Evolutionary conservation across 768 basidiomycete species (phyloP).

Genomic region (Coprinellus micaceus): DNA sequence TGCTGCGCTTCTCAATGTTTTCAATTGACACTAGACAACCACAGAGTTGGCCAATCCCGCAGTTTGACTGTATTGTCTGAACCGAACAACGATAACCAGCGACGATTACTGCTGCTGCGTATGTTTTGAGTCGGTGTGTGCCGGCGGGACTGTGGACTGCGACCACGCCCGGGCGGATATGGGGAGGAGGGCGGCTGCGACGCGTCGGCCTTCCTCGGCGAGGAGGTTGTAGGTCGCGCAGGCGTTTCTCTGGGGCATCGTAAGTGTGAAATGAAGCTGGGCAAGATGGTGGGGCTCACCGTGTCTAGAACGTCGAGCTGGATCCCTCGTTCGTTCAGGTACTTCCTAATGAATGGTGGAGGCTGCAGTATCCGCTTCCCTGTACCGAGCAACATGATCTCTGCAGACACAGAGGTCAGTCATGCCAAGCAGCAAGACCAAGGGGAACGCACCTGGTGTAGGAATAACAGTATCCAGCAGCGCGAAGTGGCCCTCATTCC

Average conservation of each 20-base stretch:
- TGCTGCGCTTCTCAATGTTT: no score
- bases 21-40: no score
- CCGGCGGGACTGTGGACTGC: slow-evolving; percentile 22
- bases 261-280: not conserved
- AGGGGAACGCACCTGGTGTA: slow-evolving; percentile 61
- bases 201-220: slow-evolving; percentile 87
- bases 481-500: slow-evolving; percentile 71
- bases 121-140: not conserved
- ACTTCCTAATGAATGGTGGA: slow-evolving; percentile 60
- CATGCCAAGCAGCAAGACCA: not conserved
- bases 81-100: no score
- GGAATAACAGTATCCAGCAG: slow-evolving; percentile 81
- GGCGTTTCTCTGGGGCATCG: slow-evolving; percentile 69
- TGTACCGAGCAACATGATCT: slow-evolving; percentile 88
- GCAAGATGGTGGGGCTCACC: slow-evolving; percentile 37
- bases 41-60: no score
- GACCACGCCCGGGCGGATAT: slow-evolving; percentile 52
- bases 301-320: slow-evolving; percentile 90
- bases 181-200: slow-evolving; percentile 88
- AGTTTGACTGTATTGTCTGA: no score
- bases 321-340: slow-evolving; percentile 74
- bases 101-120: not conserved
- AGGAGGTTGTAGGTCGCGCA: slow-evolving; percentile 95
- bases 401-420: slow-evolving; percentile 35
- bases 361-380: slow-evolving; percentile 68